A percentile compares a stretch with the other conserved stretches of the same genome.
Conservation (phyloP, 352 stramenopile species). For the Globisporangium spiculum region DNA sequence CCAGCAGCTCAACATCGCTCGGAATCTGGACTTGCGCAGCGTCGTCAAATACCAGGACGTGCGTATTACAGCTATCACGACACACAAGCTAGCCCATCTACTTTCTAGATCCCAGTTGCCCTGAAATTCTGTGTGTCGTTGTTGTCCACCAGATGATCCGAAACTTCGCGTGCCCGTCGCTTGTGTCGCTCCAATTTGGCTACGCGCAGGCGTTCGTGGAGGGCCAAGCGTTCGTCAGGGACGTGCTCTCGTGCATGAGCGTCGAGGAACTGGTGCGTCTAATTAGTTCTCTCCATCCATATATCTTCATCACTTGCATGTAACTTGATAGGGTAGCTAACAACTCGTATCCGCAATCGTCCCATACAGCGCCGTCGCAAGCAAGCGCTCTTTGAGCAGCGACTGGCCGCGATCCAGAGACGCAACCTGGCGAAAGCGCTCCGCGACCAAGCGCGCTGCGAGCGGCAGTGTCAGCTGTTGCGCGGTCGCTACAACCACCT, state of each 20-base stretch:
- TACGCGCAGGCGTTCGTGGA: slow-evolving; percentile 45
- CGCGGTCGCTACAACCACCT: slow-evolving; percentile 50
- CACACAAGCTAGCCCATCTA: background rate
- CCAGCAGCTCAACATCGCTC: slow-evolving; percentile 49
- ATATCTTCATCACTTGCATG: too few relatives aligned
- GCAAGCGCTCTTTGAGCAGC: slow-evolving; percentile 40
- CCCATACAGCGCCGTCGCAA: slow-evolving; percentile 31
- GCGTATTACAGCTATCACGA: background rate
- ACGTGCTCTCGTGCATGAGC: slow-evolving; percentile 35
- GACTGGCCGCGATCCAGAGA: slow-evolving; percentile 26
- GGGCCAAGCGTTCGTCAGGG: slow-evolving; percentile 36
- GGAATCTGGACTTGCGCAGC: slow-evolving; percentile 36
- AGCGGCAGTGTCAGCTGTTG: slow-evolving; percentile 36
- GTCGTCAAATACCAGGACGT: slow-evolving; percentile 51
- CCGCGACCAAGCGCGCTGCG: slow-evolving; percentile 31
- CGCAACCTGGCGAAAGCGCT: slow-evolving; percentile 33
- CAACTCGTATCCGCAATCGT: background rate
- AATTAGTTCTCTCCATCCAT: background rate
- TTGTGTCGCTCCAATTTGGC: slow-evolving; percentile 42
- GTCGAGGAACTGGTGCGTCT: slow-evolving; percentile 45
- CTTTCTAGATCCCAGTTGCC: background rate
- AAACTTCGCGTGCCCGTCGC: slow-evolving; percentile 41
- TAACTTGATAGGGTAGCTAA: background rate
- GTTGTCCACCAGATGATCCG: slow-evolving; percentile 36
- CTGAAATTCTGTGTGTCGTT: background rate